A percentile compares a stretch with the other conserved stretches of the same genome.
Conservation (phyloP, 1,139 yeast species). For the Lodderomyces pseudojiufengensis region DNA sequence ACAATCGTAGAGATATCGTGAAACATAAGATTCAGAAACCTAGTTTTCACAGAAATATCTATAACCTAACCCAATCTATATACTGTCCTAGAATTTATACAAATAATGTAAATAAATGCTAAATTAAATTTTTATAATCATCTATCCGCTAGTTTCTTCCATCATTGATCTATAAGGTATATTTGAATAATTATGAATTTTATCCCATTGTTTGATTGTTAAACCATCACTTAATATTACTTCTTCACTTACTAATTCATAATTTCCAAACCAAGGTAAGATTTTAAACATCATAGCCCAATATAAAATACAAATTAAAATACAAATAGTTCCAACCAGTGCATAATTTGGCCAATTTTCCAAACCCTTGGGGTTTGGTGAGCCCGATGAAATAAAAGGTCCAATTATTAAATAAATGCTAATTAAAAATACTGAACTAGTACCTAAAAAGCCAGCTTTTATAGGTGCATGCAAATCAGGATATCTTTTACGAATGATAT, state of each 20-base stretch:
- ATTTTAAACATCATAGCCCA: constrained; percentile 49
- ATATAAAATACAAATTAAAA: constrained; percentile 34
- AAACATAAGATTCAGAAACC: too few species aligned
- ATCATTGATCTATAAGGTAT: background rate
- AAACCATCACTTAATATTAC: constrained; percentile 51
- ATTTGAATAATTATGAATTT: constrained; percentile 5
- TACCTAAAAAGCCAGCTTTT: constrained; percentile 45
- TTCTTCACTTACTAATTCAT: constrained; percentile 38
- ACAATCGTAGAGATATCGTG: too few species aligned
- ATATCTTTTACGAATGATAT: constrained; percentile 44
- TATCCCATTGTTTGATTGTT: constrained; percentile 48
- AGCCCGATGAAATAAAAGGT: constrained; percentile 41
- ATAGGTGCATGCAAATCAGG: constrained; percentile 49
- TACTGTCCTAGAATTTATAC: too few species aligned
- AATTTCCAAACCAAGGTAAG: constrained; percentile 42
- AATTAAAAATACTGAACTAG: constrained; percentile 36
- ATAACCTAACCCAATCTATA: too few species aligned
- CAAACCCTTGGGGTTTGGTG: constrained; percentile 41
- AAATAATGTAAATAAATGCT: too few species aligned
- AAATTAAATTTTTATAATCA: background rate
- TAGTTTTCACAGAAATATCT: too few species aligned
- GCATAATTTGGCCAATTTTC: constrained; percentile 54
- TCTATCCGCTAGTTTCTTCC: background rate
- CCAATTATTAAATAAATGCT: constrained; percentile 41
- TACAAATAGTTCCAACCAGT: constrained; percentile 32